Evolutionary conservation across 495 filamentous ascomycete species (phyloP), one percentile per base, ranked within the genome.

Genomic region (Daldinia concentrica): DNA sequence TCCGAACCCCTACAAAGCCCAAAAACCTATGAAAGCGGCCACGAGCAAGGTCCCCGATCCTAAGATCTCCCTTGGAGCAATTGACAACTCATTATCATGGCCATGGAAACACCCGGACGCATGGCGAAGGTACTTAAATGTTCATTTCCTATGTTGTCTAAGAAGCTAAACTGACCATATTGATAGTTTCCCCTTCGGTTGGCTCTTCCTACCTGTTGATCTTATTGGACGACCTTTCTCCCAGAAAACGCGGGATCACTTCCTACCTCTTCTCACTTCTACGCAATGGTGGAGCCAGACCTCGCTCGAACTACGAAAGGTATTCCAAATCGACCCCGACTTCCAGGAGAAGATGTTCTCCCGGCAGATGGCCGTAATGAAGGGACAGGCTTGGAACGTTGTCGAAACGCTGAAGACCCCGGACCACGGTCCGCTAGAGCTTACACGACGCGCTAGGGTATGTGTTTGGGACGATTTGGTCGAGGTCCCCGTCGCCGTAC

Each of bases 31-130:
- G 95, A 85, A 90, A 67, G 88, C 93, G 14, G 17, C 87, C 79
- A 60, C 77, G 83, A 58, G 83, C 79, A 61, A 78, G 75, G 66
- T 57, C 12, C 85, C 83, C 26, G 86, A 86, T 12, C 88, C 91
- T 27, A 85, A 86, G 37, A 89, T 97, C 36, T 85, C 89, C 12
- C 86, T 99, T 66, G 95, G 95, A 26, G 95, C 95, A 61, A 99
- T 99, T 71, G 95, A 99, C 78, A 99, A 99, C 78, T 97, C 94
- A 72, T 76, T 99, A 59, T 98, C 95, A 7, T 99, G 96, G 93
- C 95, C 95, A 9, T 99, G 95, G 95, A 99, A 99, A 79, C 95
- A 99, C 73, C 95, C 95, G 1, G 95, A 99, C 83, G 94, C 95
- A 34, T 90, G 88, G 88, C 81, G 88, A 70, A 85, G 83, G 83